Evolutionary conservation across 2,329 filamentous ascomycete species (phyloP), one percentile per base, ranked within the genome.

Genomic region (Claviceps sp.): DNA sequence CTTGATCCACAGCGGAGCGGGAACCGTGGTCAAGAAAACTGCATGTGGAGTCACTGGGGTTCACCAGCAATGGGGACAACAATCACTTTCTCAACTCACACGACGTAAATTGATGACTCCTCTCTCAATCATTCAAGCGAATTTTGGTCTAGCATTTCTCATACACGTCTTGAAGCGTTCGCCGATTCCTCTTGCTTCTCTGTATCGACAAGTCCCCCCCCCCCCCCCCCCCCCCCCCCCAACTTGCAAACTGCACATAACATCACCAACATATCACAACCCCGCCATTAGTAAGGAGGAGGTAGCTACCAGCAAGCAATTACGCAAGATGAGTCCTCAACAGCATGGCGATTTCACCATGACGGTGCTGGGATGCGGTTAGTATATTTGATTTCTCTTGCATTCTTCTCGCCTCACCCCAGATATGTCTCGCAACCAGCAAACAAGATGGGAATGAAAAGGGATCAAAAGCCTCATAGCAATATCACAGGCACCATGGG

Each of bases 281-380:
- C 2, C 24, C 40, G 34, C 48, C 24, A 8, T 26, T 7, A 16
- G 30, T 34, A 34, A 34, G 4, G 30, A 34, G 4, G 30, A 16
- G 43, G 20, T 13, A 42, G 30, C 41, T 5, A 9, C 44, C 4
- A 16, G 34, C 40, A 37, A 50, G 40, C n/a, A 47, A 24, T 18
- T 11, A 42, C 30, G 44, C n/a, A 47, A 37, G 37, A 55, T 55
- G 53, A 55, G 48, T 49, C 37, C 53, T 42, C 48, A 68, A 52
- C 68, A 69, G 53, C 68, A 69, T 53, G 64, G 66, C 61, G 72
- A 75, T 59, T 76, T 89, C 57, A 91, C 86, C 58, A 76, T 94
- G 71, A 80, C 87, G 55, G 80, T 93, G 56, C 75, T 95, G 54
- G 88, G 88, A 61, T 93, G 86, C 67, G 88, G 86, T 86, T 76